These are phyloP conservation scores for Lactarius sp. DNA, from an alignment of 768 basidiomycete genomes.

Conservation along the genomic window DNA sequence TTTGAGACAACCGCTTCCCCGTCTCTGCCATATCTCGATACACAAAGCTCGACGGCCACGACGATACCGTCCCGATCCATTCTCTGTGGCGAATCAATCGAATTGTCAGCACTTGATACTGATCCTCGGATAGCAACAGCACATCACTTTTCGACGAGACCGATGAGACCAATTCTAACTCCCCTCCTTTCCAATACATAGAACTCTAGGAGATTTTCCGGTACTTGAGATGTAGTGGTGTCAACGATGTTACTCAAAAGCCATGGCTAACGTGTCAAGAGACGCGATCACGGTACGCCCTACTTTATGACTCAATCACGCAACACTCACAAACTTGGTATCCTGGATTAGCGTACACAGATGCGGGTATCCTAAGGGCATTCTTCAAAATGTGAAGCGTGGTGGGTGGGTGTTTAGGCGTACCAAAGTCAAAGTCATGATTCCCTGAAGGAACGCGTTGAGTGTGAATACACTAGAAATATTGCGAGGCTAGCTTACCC, in stretches of 20 bases:
- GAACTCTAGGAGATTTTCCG: slow-evolving; percentile 57
- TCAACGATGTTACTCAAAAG: slow-evolving; percentile 85
- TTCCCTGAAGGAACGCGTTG: slow-evolving; percentile 50
- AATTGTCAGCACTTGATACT: background rate
- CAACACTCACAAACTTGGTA: slow-evolving; percentile 61
- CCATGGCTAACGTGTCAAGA: slow-evolving; percentile 59
- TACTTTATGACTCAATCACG: background rate
- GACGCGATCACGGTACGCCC: background rate
- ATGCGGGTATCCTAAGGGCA: slow-evolving; percentile 51
- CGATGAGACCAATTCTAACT: slow-evolving; percentile 72
- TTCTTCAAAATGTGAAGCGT: background rate
- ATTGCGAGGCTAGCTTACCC: slow-evolving; percentile 42
- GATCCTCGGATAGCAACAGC: background rate
- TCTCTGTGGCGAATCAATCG: slow-evolving; percentile 44
- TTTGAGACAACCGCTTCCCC: slow-evolving; percentile 65
- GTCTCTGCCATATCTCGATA: slow-evolving; percentile 72
- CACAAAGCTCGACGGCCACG: slow-evolving; percentile 79
- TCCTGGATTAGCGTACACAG: slow-evolving; percentile 63
- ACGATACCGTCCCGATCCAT: slow-evolving; percentile 83
- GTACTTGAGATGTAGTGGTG: slow-evolving; percentile 53
- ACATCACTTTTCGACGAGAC: slow-evolving; percentile 77
- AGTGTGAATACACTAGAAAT: background rate
- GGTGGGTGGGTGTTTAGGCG: slow-evolving; percentile 10
- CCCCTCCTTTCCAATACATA: slow-evolving; percentile 65
- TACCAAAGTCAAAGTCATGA: slow-evolving; percentile 90